These are phyloP conservation scores for Meyerozyma guilliermondii DNA, from an alignment of 1,139 yeast genomes.

Conservation along the genomic window DNA sequence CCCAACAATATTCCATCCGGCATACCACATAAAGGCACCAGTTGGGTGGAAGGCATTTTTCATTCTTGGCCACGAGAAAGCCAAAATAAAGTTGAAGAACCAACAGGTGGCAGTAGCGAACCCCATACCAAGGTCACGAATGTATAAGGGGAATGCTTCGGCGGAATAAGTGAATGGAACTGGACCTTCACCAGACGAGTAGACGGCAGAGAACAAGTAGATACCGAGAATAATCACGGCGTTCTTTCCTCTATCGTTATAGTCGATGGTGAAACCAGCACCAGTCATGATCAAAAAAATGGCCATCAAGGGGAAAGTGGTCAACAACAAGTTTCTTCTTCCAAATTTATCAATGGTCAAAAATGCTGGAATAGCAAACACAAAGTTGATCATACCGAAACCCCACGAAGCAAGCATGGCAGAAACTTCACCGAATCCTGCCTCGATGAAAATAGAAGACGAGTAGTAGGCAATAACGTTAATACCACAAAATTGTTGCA, in stretches of 20 bases:
- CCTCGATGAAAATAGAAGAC: constrained; percentile 63
- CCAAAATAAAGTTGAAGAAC: constrained; percentile 78
- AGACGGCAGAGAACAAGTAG: constrained; percentile 66
- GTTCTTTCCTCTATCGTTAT: constrained; percentile 46
- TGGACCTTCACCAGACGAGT: constrained; percentile 86
- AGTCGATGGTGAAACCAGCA: constrained; percentile 63
- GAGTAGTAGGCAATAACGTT: constrained; percentile 84
- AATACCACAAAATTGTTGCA: constrained; percentile 92
- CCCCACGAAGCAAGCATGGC: constrained; percentile 83
- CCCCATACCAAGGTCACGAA: constrained; percentile 83
- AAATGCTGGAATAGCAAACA: constrained; percentile 81
- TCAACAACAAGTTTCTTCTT: constrained; percentile 62
- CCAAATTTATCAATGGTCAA: constrained; percentile 79
- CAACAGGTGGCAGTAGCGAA: constrained; percentile 81
- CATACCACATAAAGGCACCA: constrained; percentile 88
- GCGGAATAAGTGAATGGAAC: constrained; percentile 90
- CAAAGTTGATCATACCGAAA: constrained; percentile 74
- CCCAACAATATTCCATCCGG: constrained; percentile 80
- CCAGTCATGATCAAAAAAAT: constrained; percentile 67
- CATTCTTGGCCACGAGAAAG: constrained; percentile 80
- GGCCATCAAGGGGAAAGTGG: constrained; percentile 75
- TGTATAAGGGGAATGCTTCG: constrained; percentile 78
- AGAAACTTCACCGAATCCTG: constrained; percentile 56
- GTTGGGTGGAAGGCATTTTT: constrained; percentile 61
- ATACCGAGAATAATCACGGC: constrained; percentile 69